A percentile compares a stretch with the other conserved stretches of the same genome.
Evolutionary conservation across 2,329 filamentous ascomycete genomes (phyloP).

Genomic region (Dactylellina sp.): DNA sequence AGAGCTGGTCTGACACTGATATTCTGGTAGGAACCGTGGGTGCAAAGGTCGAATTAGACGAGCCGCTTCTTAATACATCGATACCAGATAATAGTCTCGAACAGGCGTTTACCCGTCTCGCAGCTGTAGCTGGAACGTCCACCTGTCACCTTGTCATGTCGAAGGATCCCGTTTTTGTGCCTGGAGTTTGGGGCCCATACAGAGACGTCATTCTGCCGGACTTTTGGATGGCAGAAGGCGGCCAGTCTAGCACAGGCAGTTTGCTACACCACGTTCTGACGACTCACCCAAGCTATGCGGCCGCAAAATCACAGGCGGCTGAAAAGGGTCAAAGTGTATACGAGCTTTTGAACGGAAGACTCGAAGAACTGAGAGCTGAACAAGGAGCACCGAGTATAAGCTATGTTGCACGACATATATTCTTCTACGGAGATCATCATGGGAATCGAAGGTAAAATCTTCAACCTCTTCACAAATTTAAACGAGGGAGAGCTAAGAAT

Average conservation of each 20-base stretch:
- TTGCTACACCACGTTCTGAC: constrained; percentile 93
- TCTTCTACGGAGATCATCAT: constrained; percentile 98
- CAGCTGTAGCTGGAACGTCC: constrained; percentile 94
- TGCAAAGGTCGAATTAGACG: constrained; percentile 83
- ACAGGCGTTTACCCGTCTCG: constrained; percentile 91
- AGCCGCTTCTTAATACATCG: constrained; percentile 75
- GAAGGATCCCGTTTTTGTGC: constrained; percentile 88
- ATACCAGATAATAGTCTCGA: constrained; percentile 84
- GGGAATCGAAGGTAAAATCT: constrained; percentile 80
- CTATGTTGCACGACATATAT: constrained; percentile 90
- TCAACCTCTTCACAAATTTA: not conserved
- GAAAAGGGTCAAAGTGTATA: constrained; percentile 90
- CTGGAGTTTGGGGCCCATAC: constrained; percentile 97
- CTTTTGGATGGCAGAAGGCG: constrained; percentile 97
- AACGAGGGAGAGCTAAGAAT: too few species aligned
- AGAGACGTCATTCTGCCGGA: constrained; percentile 89
- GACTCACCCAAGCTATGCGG: constrained; percentile 89
- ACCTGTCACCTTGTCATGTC: constrained; percentile 98
- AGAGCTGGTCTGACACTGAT: too few species aligned
- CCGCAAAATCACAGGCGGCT: constrained; percentile 81
- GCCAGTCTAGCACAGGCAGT: constrained; percentile 95
- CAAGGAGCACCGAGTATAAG: constrained; percentile 79
- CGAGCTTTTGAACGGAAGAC: constrained; percentile 90
- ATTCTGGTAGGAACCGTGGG: constrained; percentile 78
- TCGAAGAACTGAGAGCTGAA: constrained; percentile 79